Evolutionary conservation across 352 stramenopile species (phyloP).

Genomic region (Thalassiosira hispida): DNA sequence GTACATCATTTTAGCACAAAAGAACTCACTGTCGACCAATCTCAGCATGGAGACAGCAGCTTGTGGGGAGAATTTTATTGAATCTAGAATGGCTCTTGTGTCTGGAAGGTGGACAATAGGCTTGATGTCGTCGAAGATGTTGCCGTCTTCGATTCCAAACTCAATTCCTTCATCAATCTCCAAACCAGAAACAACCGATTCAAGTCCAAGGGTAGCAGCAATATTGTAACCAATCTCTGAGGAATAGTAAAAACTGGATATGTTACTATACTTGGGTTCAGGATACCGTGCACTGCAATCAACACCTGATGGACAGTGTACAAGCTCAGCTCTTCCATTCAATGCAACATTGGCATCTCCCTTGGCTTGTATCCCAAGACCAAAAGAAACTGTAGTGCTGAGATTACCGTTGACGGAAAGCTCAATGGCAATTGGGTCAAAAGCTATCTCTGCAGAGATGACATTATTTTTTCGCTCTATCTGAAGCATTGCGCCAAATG

Average conservation of each 20-base stretch:
- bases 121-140: slow-evolving; percentile 34
- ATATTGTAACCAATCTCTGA: slow-evolving; percentile 9
- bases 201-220: slow-evolving; percentile 5
- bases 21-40: slow-evolving; percentile 27
- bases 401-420: slow-evolving; percentile 24
- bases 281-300: not conserved
- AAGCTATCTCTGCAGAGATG: slow-evolving; percentile 3
- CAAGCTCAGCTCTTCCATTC: slow-evolving; percentile 4
- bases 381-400: slow-evolving; percentile 14
- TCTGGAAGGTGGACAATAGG: slow-evolving; percentile 19
- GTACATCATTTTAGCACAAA: no score
- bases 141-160: slow-evolving; percentile 18
- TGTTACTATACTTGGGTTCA: not conserved
- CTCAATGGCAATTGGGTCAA: slow-evolving; percentile 35
- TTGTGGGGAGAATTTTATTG: slow-evolving; percentile 32
- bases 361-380: slow-evolving; percentile 27
- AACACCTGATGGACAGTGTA: slow-evolving; percentile 22
- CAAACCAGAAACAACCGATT: slow-evolving; percentile 8
- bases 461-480: not conserved
- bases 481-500: slow-evolving; percentile 26
- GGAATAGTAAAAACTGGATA: slow-evolving; percentile 39
- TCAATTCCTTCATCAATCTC: slow-evolving; percentile 13
- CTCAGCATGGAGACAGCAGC: slow-evolving; percentile 29
- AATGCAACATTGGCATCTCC: slow-evolving; percentile 8
- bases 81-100: slow-evolving; percentile 24